Conservation (phyloP, 768 basidiomycete species). For the Clitopilus passeckerianus region DNA sequence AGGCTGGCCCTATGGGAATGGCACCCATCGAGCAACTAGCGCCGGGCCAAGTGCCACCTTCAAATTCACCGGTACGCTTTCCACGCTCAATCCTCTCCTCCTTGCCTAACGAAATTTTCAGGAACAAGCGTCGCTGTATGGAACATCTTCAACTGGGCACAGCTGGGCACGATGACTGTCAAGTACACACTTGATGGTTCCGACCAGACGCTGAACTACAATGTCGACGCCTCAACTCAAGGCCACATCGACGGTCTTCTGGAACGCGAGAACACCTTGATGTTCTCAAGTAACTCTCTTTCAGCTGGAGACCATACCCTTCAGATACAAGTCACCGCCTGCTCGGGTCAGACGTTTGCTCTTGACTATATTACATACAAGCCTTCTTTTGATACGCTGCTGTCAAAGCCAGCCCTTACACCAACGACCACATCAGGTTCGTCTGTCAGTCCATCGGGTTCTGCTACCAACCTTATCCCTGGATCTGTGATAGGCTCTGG, state of each 20-base stretch:
- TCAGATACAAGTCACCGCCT: conserved; percentile 14
- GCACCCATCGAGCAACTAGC: conserved; percentile 16
- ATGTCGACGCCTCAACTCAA: conserved; percentile 13
- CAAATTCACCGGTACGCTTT: conserved; percentile 20
- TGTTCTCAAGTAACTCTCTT: conserved; percentile 16
- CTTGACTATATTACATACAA: conserved; percentile 22
- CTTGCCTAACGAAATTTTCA: neutral
- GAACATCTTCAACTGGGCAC: conserved; percentile 17
- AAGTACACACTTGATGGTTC: conserved; percentile 19
- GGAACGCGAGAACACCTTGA: conserved; percentile 17
- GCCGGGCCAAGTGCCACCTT: conserved; percentile 18
- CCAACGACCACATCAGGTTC: too few relatives aligned
- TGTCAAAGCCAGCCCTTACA: neutral
- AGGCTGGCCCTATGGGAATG: conserved; percentile 19
- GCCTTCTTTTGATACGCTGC: conserved; percentile 13
- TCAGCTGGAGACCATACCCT: conserved; percentile 18
- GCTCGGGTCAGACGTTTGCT: conserved; percentile 16
- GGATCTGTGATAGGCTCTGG: too few relatives aligned
- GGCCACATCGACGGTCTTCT: conserved; percentile 13
- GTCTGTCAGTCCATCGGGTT: too few relatives aligned
- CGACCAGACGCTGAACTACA: conserved; percentile 12
- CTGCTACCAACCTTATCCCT: too few relatives aligned
- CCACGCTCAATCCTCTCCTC: neutral
- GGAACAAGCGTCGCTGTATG: conserved; percentile 19
- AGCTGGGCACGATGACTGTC: conserved; percentile 14